A percentile compares a stretch with the other conserved stretches of the same genome.
phyloP scores from a whole-genome alignment of 2,329 filamentous ascomycete genomes.

The Cytospora schulzeri region DNA sequence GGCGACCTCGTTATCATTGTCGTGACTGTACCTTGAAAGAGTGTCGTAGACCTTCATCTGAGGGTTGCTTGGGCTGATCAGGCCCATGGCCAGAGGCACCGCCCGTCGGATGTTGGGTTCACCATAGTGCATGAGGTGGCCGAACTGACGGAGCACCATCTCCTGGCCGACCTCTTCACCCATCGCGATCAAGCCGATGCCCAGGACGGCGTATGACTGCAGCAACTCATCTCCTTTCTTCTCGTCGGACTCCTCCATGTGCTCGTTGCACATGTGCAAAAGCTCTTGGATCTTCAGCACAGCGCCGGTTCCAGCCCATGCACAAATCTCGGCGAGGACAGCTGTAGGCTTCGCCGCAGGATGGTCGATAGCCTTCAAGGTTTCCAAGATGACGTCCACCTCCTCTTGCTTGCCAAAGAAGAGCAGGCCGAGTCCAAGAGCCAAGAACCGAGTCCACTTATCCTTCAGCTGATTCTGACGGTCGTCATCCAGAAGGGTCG shows the following conservation, averaged over 20 bases:
- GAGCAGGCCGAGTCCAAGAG: conserved; percentile 85
- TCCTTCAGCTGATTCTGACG: conserved; percentile 88
- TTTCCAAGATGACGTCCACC: conserved; percentile 97
- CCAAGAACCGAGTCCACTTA: conserved; percentile 98
- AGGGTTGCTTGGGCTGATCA: conserved; percentile 95
- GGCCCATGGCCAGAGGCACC: conserved; percentile 92
- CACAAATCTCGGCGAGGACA: conserved; percentile 92
- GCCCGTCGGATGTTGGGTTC: conserved; percentile 96
- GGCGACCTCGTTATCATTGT: conserved; percentile 97
- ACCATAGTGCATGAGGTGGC: conserved; percentile 98
- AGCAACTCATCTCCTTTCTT: conserved; percentile 95
- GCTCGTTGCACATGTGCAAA: conserved; percentile 96
- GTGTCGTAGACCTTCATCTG: conserved; percentile 99
- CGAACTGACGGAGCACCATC: conserved; percentile 97
- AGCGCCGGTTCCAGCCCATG: conserved; percentile 95
- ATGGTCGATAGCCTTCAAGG: conserved; percentile 93
- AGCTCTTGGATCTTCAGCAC: conserved; percentile 97
- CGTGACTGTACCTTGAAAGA: conserved; percentile 93
- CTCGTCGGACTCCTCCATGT: conserved; percentile 90
- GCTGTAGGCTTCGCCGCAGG: conserved; percentile 96
- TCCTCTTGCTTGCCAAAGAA: conserved; percentile 98
- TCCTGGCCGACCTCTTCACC: conserved; percentile 98
- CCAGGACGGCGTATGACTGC: conserved; percentile 93
- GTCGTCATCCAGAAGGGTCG: conserved; percentile 91
- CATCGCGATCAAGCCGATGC: conserved; percentile 93